Evolutionary conservation across 345 rosid species (phyloP).

Genomic region (Cardiospermum halicacabum): DNA sequence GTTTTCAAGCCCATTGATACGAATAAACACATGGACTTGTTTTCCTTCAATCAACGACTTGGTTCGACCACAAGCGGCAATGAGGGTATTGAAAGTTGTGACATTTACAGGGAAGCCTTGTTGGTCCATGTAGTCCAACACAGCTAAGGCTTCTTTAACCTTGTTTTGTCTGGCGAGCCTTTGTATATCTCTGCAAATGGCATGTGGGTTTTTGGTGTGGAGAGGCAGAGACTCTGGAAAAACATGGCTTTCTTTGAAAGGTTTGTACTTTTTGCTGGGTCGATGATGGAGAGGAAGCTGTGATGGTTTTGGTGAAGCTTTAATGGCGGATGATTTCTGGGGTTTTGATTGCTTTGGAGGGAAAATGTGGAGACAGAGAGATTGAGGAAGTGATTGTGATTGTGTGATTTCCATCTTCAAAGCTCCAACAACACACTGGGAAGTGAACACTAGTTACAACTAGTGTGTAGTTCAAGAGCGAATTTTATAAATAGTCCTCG

Average conservation of each 20-base stretch:
- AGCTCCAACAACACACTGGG: not conserved
- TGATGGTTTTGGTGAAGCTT: conserved; percentile 18
- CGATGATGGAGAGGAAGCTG: not conserved
- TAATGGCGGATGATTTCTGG: conserved; percentile 16
- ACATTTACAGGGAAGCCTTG: conserved; percentile 70
- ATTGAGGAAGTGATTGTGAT: conserved; percentile 1
- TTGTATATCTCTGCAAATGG: conserved; percentile 59
- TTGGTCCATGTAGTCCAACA: conserved; percentile 64
- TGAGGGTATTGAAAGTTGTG: conserved; percentile 68
- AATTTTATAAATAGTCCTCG: no score
- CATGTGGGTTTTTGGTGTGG: conserved; percentile 51
- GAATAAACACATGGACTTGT: conserved; percentile 55
- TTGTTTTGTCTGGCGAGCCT: conserved; percentile 57
- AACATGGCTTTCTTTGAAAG: conserved; percentile 47
- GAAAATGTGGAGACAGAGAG: conserved; percentile 22
- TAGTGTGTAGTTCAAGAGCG: no score
- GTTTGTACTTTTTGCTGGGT: conserved; percentile 21
- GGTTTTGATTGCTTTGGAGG: conserved; percentile 19
- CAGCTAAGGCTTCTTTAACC: conserved; percentile 63
- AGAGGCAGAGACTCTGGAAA: conserved; percentile 67
- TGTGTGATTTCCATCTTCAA: conserved; percentile 11
- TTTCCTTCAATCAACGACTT: conserved; percentile 52
- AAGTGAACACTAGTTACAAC: no score
- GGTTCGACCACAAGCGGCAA: conserved; percentile 63
- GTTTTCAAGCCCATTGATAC: conserved; percentile 62